phyloP scores from a whole-genome alignment of 495 filamentous ascomycete genomes.

The Aspergillus asperescens region DNA sequence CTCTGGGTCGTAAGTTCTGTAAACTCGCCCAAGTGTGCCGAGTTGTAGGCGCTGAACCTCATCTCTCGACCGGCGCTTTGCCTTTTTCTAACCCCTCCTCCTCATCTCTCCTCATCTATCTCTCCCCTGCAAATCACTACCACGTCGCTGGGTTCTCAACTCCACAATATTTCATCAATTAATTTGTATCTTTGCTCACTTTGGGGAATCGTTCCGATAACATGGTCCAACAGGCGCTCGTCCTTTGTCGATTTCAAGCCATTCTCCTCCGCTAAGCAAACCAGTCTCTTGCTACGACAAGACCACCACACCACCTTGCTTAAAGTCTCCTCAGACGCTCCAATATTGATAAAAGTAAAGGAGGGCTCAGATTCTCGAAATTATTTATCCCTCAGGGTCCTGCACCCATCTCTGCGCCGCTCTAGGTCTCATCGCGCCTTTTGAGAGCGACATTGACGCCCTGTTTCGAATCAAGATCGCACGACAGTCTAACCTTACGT shows the following conservation, averaged over 20 bases:
- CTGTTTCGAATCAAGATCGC: not conserved
- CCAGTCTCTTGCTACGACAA: not conserved
- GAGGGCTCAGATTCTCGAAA: not conserved
- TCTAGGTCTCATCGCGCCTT: not conserved
- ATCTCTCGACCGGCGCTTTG: not conserved
- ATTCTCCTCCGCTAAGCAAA: constrained; percentile 4
- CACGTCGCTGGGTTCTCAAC: constrained; percentile 28
- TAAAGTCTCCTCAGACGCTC: not conserved
- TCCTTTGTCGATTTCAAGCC: constrained; percentile 4
- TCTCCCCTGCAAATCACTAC: constrained; percentile 38
- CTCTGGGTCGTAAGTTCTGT: not conserved
- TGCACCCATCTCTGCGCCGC: not conserved
- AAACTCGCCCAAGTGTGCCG: not conserved
- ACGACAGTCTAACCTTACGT: too few species aligned
- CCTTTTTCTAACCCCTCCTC: constrained; percentile 7
- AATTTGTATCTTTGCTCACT: constrained; percentile 1
- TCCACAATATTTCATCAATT: constrained; percentile 6
- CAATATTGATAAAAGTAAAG: not conserved
- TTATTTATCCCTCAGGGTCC: not conserved
- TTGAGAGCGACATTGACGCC: not conserved
- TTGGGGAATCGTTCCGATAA: constrained; percentile 8
- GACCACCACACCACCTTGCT: constrained; percentile 1
- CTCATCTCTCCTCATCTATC: constrained; percentile 15
- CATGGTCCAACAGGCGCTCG: constrained; percentile 9
- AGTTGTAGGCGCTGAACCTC: not conserved